These are phyloP conservation scores for Fusarium chlamydosporum DNA, from an alignment of 2,329 filamentous ascomycete genomes.

Conservation along the genomic window DNA sequence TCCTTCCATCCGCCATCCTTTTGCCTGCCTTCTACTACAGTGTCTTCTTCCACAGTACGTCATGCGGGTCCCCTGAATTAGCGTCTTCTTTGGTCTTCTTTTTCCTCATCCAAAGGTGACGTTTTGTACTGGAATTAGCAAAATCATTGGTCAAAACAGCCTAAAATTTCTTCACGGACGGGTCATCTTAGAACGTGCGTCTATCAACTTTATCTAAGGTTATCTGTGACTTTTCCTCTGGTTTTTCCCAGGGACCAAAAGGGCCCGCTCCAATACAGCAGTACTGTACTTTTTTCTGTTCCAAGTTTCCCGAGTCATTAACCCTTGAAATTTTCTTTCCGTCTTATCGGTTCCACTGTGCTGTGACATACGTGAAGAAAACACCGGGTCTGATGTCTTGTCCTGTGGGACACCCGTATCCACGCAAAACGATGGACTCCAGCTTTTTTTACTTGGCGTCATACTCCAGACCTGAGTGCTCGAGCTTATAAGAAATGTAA, in stretches of 20 bases:
- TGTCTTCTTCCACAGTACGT: constrained; percentile 16
- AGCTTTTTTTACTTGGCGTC: constrained; percentile 23
- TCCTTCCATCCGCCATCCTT: too few relatives aligned
- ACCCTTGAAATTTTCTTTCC: constrained; percentile 10
- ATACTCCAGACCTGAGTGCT: not conserved
- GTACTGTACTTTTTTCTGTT: constrained; percentile 10
- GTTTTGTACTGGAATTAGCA: not conserved
- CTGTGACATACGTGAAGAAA: constrained; percentile 23
- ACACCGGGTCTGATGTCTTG: constrained; percentile 15
- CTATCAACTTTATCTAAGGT: constrained; percentile 35
- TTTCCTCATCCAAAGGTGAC: constrained; percentile 9
- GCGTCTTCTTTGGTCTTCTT: not conserved
- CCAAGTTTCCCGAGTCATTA: constrained; percentile 32
- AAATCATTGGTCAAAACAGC: not conserved
- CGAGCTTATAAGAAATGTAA: constrained; percentile 34
- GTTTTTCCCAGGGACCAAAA: not conserved
- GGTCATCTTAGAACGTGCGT: constrained; percentile 10
- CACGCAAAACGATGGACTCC: constrained; percentile 24
- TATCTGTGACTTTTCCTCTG: constrained; percentile 7
- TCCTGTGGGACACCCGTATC: constrained; percentile 14
- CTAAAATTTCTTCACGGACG: constrained; percentile 12
- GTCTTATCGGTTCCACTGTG: constrained; percentile 31
- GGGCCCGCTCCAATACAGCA: not conserved
- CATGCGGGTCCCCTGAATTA: constrained; percentile 29
- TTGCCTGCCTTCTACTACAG: constrained; percentile 3